Evolutionary conservation across 2,329 filamentous ascomycete species (phyloP), one percentile per base, ranked within the genome.

Genomic region (Mycogone perniciosa): DNA sequence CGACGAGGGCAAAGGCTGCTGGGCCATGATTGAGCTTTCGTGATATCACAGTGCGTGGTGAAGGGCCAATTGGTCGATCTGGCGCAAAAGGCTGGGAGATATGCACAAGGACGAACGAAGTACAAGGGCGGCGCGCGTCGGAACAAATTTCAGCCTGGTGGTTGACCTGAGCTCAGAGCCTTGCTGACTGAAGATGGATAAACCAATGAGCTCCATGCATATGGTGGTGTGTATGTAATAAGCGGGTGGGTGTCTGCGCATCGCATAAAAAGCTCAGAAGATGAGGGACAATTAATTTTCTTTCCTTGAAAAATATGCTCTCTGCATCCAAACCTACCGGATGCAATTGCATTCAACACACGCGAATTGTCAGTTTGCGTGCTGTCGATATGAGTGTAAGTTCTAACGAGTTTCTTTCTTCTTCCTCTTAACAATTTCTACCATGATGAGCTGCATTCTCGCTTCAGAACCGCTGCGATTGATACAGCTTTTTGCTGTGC

Each of bases 1-100:
- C 62, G 78, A 71, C 61, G 79, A 75, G 42, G 73, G 73, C 57
- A 83, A 64, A 52, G 76, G 75, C 67, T 81, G 75, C 56, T 77
- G 72, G 53, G 79, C 75, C 79, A 81, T 82, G 55, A 31, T 68
- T 55, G 51, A 30, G 45, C 31, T 46, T 46, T 41, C 31, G 40
- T 45, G 35, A 33, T 37, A 10, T 48, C 48, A 49, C 50, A 49
- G 42, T 44, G 38, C 34, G 38, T 52, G 53, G 56, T 55, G 50
- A 37, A 30, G 43, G 50, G 54, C 46, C 54, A 61, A 64, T 64
- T 66, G 59, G 51, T 57, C 44, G 56, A 55, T 34, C 54, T 55
- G 52, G 58, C 55, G 56, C 59, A 56, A 55, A 57, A 51, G 50
- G 52, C 49, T 34, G 34, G 56, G 57, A 64, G 55, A 52, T 49